Base-by-base conservation (phyloP, 352 stramenopile genomes). In the Pythium aphanidermatum region DNA sequence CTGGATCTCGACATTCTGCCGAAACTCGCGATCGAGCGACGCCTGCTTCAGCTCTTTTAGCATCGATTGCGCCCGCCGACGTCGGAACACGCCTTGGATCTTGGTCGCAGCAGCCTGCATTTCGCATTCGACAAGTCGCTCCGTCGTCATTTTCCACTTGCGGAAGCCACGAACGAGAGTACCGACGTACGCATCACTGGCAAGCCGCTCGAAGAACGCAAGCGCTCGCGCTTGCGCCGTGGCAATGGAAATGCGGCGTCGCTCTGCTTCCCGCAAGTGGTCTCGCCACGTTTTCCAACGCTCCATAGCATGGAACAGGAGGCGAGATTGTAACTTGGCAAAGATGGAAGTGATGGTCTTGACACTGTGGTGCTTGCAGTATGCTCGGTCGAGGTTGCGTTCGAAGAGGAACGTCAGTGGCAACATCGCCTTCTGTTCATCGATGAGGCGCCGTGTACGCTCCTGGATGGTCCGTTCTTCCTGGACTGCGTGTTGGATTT, bases 351-450 rank as follows among this genome's bases (percentile, higher is more conserved):
- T 70, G 45, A 88, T 84, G 1, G 68, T 68, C 10, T 38, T 47
- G 4, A 88, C 39, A 20, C 73, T 65, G 33, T 84, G 66, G 35
- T 81, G 51, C 19, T 60, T 63, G 36, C 73, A 84, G 50, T 88
- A 85, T 3, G 56, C 63, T 7, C 63, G 61, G 9, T 80, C 63
- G 16, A 91, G 48, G 17, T 83, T 80, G 40, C 69, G 73, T 35
- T 88, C 75, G 25, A 91, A 91, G 40, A 91, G 67, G 40, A 88
- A 88, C 12, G 68, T 65, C 12, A 91, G 54, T 14, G 78, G 78
- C 10, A 91, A 39, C 13, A 62, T 68, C 16, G 75, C 60, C 16
- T 85, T 79, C 28, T 86, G 67, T 0, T 43, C 51, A 7, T 77
- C 61, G 19, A 91, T 86, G 11, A 65, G 59, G 5, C 43, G 43